Evolutionary conservation across 345 rosid species (phyloP), one percentile per base, ranked within the genome.

Genomic region (Acer campestre): DNA sequence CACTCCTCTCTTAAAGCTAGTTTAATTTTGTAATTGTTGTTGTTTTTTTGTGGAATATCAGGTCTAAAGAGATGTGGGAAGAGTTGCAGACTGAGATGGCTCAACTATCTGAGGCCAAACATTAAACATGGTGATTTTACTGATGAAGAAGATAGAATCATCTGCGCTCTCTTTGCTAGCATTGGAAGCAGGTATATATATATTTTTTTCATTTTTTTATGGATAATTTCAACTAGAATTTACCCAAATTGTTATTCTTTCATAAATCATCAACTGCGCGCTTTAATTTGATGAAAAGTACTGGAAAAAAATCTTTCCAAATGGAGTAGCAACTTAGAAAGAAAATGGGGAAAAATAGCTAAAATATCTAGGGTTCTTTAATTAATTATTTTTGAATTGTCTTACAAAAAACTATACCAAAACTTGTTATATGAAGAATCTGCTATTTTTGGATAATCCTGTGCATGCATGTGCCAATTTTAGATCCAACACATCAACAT

Each of bases 21-120:
- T 35, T 35, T 35, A 4, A 35, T 35, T 35, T 35, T 35, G 38
- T 35, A 4, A 35, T 35, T 35, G 7, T 35, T 35, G 6, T 35
- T 35, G 38, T 35, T 35, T 56, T 68, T 48, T 74, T 65, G 18
- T 35, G 38, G 38, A 35, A 35, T 35, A 59, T 48, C 71, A 93
- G 98, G 97, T 62, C 81, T 95, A 78, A 92, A 85, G 85, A 95
- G 98, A 84, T 93, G 98, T 88, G 98, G 98, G 35, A 95, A 95
- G 87, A 95, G 98, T 83, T 95, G 98, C 80, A 91, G 98, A 82
- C 76, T 95, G 80, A 88, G 98, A 84, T 95, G 98, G 98, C 89
- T 95, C 13, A 95, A 95, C 88, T 95, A 95, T 85, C 89, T 95
- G 64, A 91, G 98, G 83, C 98, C 98, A 8, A 89, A 95, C 78